These are phyloP conservation scores for Xylaria sp. DNA, from an alignment of 2,329 filamentous ascomycete species.

Conservation along the genomic window DNA sequence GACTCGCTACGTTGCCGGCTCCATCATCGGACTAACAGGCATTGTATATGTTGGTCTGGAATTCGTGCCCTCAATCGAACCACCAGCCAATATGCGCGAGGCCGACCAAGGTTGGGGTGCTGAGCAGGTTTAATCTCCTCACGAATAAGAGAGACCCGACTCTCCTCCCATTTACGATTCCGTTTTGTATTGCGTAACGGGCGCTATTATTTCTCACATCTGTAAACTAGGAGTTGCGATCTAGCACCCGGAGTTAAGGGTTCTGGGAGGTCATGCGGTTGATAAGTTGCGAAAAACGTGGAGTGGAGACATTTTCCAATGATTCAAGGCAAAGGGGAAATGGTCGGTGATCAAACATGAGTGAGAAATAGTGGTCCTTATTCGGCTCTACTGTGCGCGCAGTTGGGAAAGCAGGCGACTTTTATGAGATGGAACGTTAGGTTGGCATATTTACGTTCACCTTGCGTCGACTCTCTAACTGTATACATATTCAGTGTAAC, in stretches of 20 bases:
- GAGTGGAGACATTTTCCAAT: background rate
- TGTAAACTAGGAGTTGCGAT: slow-evolving; percentile 7
- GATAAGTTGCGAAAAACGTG: background rate
- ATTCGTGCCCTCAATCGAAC: slow-evolving; percentile 81
- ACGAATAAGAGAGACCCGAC: background rate
- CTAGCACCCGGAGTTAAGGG: background rate
- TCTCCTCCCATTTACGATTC: slow-evolving; percentile 10
- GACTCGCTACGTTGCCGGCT: slow-evolving; percentile 79
- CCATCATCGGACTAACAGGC: slow-evolving; percentile 80
- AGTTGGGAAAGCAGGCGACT: background rate
- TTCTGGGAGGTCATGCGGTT: background rate
- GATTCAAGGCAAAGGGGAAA: background rate
- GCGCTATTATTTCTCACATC: background rate
- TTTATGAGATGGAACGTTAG: background rate
- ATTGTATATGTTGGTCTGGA: slow-evolving; percentile 80
- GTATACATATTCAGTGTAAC: slow-evolving; percentile 16
- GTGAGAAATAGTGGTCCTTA: background rate
- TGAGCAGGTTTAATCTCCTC: slow-evolving; percentile 68
- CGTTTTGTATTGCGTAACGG: slow-evolving; percentile 29
- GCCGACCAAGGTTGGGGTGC: slow-evolving; percentile 79
- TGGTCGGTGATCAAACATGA: background rate
- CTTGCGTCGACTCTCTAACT: background rate
- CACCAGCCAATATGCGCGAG: slow-evolving; percentile 84
- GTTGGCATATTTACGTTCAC: background rate
- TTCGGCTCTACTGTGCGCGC: background rate